These are phyloP conservation scores for Coelastrella sp. DNA, from an alignment of 139 green algal genomes.

Conservation along the genomic window DNA sequence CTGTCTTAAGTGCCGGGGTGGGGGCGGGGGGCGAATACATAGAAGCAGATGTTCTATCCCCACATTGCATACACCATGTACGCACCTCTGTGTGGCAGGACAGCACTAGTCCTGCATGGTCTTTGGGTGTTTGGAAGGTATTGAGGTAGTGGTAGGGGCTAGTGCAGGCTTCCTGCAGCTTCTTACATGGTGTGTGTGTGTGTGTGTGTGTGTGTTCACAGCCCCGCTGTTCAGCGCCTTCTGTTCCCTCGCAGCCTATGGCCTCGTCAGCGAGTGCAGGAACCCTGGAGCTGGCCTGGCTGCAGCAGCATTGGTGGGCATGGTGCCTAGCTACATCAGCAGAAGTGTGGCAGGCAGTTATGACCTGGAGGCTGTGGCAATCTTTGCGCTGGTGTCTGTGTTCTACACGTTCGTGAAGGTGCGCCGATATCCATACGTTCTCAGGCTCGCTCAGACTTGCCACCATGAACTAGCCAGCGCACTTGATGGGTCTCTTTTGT, in stretches of 20 bases:
- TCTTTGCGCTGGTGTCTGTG: constrained; percentile 91
- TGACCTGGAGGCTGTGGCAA: constrained; percentile 94
- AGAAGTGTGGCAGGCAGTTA: constrained; percentile 89
- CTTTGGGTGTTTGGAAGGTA: too few relatives aligned
- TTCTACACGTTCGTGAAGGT: constrained; percentile 95
- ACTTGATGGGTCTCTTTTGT: too few relatives aligned
- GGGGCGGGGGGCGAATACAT: too few relatives aligned
- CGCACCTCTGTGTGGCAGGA: too few relatives aligned
- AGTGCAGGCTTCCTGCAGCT: not conserved
- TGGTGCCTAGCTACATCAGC: constrained; percentile 94
- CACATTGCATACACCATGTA: too few relatives aligned
- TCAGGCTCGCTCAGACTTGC: too few relatives aligned
- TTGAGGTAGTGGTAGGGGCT: not conserved
- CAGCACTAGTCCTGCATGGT: too few relatives aligned
- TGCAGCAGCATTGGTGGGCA: constrained; percentile 88
- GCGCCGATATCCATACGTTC: not conserved
- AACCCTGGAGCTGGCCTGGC: constrained; percentile 83
- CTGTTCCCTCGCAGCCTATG: constrained; percentile 87
- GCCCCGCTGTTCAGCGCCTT: constrained; percentile 94
- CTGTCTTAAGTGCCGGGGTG: too few relatives aligned
- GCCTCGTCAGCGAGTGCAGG: constrained; percentile 84
- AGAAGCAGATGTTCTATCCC: too few relatives aligned
- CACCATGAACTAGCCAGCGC: too few relatives aligned
- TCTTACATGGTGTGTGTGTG: not conserved
- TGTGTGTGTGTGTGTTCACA: constrained; percentile 96